These are phyloP conservation scores for Zelopaecilomyces penicillatus DNA, from an alignment of 2,329 filamentous ascomycete species.

Conservation along the genomic window DNA sequence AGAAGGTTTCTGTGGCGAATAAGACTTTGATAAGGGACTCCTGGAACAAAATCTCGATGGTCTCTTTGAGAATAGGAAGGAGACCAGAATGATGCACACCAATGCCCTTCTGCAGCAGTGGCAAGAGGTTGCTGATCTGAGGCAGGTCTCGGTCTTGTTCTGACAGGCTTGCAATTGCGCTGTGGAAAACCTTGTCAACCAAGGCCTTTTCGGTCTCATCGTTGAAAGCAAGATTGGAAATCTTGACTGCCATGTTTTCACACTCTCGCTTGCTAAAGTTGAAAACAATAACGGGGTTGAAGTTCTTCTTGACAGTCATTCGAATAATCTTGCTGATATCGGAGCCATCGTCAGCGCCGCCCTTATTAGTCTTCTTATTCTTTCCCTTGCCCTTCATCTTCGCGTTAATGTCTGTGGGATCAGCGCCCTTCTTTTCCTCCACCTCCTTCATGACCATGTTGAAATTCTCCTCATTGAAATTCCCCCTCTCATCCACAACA, in stretches of 20 bases:
- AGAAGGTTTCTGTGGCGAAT: slow-evolving; percentile 97
- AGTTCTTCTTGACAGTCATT: slow-evolving; percentile 97
- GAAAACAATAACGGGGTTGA: slow-evolving; percentile 98
- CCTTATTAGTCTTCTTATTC: slow-evolving; percentile 86
- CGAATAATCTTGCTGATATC: slow-evolving; percentile 97
- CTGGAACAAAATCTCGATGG: slow-evolving; percentile 97
- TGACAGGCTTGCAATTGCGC: slow-evolving; percentile 83
- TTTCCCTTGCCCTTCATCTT: slow-evolving; percentile 82
- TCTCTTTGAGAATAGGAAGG: slow-evolving; percentile 93
- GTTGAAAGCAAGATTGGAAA: slow-evolving; percentile 86
- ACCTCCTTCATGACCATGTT: slow-evolving; percentile 90
- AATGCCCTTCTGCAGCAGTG: slow-evolving; percentile 81
- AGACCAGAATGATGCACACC: slow-evolving; percentile 96
- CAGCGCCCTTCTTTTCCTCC: slow-evolving; percentile 77
- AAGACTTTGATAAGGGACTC: slow-evolving; percentile 96
- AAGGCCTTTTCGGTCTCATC: slow-evolving; percentile 91
- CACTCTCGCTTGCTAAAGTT: slow-evolving; percentile 98
- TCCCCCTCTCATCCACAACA: slow-evolving; percentile 92
- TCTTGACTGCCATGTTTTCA: slow-evolving; percentile 79
- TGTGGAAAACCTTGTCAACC: slow-evolving; percentile 89
- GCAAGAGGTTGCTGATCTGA: slow-evolving; percentile 85
- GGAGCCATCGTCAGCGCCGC: slow-evolving; percentile 61
- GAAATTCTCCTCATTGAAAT: slow-evolving; percentile 95
- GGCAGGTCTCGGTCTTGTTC: slow-evolving; percentile 83
- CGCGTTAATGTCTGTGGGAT: slow-evolving; percentile 69